A percentile compares a stretch with the other conserved stretches of the same genome.
Conservation (phyloP, 176 grass and related monocot species). For the Phoenix dactylifera region DNA sequence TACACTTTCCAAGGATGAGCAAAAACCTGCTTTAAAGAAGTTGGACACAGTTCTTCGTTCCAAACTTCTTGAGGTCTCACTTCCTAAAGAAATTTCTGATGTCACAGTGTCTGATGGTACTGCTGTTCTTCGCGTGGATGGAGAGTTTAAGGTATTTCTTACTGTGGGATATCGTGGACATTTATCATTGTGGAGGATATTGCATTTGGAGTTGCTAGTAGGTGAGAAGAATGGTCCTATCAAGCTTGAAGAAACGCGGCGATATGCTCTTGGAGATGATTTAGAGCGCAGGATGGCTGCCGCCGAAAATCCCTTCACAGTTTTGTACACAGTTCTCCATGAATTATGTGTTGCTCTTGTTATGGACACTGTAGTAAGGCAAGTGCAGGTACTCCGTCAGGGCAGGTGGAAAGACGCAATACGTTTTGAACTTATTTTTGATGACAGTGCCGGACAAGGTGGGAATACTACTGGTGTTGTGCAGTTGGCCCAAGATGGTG, state of each 20-base stretch:
- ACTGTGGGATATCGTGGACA: constrained; percentile 85
- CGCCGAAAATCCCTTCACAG: constrained; percentile 64
- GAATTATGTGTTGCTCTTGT: constrained; percentile 83
- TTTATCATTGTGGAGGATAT: constrained; percentile 80
- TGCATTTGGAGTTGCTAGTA: constrained; percentile 85
- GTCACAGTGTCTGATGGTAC: constrained; percentile 65
- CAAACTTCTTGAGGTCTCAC: constrained; percentile 61
- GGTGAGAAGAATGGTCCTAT: constrained; percentile 69
- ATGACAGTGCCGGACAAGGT: constrained; percentile 38
- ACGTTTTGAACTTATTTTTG: constrained; percentile 61
- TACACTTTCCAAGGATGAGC: constrained; percentile 58
- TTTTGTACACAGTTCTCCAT: constrained; percentile 73
- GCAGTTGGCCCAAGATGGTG: constrained; percentile 57
- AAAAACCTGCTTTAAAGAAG: constrained; percentile 71
- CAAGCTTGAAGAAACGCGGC: constrained; percentile 70
- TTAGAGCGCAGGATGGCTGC: constrained; percentile 90
- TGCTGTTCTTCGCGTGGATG: constrained; percentile 60
- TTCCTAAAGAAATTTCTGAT: constrained; percentile 73
- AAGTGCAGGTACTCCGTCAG: constrained; percentile 54
- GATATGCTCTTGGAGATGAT: constrained; percentile 87
- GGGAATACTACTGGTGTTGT: constrained; percentile 30
- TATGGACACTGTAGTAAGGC: constrained; percentile 82
- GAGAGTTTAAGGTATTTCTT: constrained; percentile 89
- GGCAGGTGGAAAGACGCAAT: constrained; percentile 94
- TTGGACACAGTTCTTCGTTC: constrained; percentile 63